Evolutionary conservation across 805 yeast species (phyloP).

Genomic region (Saccharomyces eubayanus): DNA sequence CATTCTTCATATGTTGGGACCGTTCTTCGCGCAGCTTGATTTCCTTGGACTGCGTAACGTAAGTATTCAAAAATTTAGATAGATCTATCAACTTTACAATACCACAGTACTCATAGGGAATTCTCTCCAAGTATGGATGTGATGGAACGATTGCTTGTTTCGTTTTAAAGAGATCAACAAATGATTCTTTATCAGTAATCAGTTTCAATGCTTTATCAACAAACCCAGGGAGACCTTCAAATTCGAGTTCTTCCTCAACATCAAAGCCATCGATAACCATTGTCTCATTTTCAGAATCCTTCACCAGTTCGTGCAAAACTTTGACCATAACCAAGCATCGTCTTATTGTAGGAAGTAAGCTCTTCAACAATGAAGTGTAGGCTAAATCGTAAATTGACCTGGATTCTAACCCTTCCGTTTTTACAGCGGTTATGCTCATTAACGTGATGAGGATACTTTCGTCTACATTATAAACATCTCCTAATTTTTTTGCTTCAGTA

Average conservation of each 20-base stretch:
- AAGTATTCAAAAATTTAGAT: conserved; percentile 39
- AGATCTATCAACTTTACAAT: conserved; percentile 44
- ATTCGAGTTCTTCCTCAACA: conserved; percentile 9
- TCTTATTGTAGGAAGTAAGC: conserved; percentile 22
- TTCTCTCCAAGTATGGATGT: conserved; percentile 9
- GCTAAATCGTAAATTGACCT: conserved; percentile 13
- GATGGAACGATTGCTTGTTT: neutral
- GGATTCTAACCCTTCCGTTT: conserved; percentile 7
- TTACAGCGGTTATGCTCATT: conserved; percentile 7
- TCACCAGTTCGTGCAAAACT: conserved; percentile 25
- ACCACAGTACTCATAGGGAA: conserved; percentile 44
- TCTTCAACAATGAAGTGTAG: conserved; percentile 17
- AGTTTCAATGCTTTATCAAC: conserved; percentile 10
- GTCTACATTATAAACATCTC: neutral
- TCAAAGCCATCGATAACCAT: conserved; percentile 19
- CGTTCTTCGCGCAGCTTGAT: conserved; percentile 27
- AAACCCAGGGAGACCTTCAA: conserved; percentile 5
- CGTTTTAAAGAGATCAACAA: conserved; percentile 6
- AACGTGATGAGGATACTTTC: conserved; percentile 2
- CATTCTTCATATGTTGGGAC: conserved; percentile 18
- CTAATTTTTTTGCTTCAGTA: neutral
- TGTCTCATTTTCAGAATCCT: conserved; percentile 19
- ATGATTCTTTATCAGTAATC: conserved; percentile 11
- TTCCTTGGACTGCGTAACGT: conserved; percentile 29
- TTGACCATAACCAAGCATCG: conserved; percentile 29